phyloP scores from a whole-genome alignment of 495 filamentous ascomycete species.

The Penicillium egyptiacum region DNA sequence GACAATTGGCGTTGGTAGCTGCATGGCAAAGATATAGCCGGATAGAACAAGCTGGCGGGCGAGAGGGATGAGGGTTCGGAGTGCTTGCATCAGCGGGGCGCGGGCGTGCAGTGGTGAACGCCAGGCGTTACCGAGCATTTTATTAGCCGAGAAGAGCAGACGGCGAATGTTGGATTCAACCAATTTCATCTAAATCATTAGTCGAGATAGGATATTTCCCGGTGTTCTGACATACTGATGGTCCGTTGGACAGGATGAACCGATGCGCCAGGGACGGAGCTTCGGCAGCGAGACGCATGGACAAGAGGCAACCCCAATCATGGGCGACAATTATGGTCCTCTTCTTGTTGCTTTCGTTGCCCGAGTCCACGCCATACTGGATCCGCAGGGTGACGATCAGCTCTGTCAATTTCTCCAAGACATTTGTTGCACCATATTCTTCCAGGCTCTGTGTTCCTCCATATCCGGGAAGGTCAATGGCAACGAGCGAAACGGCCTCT shows the following conservation, averaged over 20 bases:
- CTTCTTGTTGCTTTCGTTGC: constrained; percentile 27
- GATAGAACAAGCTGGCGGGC: constrained; percentile 42
- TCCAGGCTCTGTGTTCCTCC: constrained; percentile 52
- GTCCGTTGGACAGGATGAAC: constrained; percentile 51
- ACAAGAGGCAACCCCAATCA: constrained; percentile 57
- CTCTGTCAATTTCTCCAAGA: constrained; percentile 51
- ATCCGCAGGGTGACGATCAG: constrained; percentile 49
- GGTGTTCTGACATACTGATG: constrained; percentile 43
- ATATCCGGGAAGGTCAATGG: constrained; percentile 56
- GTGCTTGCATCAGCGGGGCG: constrained; percentile 41
- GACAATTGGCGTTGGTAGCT: constrained; percentile 42
- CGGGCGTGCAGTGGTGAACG: constrained; percentile 41
- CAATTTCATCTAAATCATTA: constrained; percentile 28
- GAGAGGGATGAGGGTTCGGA: constrained; percentile 40
- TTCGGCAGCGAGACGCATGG: constrained; percentile 54
- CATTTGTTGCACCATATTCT: constrained; percentile 46
- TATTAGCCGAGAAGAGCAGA: constrained; percentile 37
- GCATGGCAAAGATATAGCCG: constrained; percentile 53
- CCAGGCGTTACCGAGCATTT: constrained; percentile 49
- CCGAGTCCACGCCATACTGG: constrained; percentile 44
- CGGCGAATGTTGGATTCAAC: constrained; percentile 35
- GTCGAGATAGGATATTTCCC: background rate
- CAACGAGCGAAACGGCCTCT: constrained; percentile 41
- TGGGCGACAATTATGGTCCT: constrained; percentile 52
- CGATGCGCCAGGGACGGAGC: constrained; percentile 53